Base-by-base conservation (phyloP, 768 basidiomycete genomes). In the Polyporus arcularius region DNA sequence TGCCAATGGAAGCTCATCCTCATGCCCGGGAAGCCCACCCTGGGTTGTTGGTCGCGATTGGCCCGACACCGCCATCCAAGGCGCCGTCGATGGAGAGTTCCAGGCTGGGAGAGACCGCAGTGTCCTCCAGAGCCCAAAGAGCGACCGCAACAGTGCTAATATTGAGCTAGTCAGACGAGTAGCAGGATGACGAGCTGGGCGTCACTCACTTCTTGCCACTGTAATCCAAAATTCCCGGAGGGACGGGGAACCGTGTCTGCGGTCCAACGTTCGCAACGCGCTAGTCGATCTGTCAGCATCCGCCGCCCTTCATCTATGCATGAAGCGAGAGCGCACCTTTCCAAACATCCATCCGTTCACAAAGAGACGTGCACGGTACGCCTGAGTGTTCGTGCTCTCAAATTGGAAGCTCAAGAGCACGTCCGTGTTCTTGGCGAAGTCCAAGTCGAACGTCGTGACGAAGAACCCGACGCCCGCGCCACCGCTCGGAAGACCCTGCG, bases 321-420 rank as follows among this genome's bases (percentile, higher is more conserved):
- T 26, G 21, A 26, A 26, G 21, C 10, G 39, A 45, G 14, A 70
- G 21, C 80, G 60, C 61, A 85, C 89, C 74, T 92, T 93, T 8
- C 92, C 92, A 84, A 91, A 90, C 83, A 88, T 87, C 92, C 92
- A 94, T 12, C 92, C 92, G 66, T 94, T 93, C 21, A 94, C 87
- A 58, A 89, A 93, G 38, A 94, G 64, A 45, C 84, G 77, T 2
- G 86, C 85, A n/a, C 91, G 82, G 66, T 92, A 93, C 21, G 89
- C 80, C 65, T 87, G 85, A 4, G 79, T 79, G 5, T 77, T 68
- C 46, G 85, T 80, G 12, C 15, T 32, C 46, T 85, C 81, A 68
- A 92, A 93, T 0, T 79, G 83, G 68, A 93, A 90, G 12, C 87
- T 88, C 64, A 92, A 74, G 61, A 84, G 82, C 4, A 84, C 81